Percentiles rank a stretch among this genome's conserved stretches.
Evolutionary conservation across 768 basidiomycete species (phyloP).

Genomic region (Phylloporus sp.): DNA sequence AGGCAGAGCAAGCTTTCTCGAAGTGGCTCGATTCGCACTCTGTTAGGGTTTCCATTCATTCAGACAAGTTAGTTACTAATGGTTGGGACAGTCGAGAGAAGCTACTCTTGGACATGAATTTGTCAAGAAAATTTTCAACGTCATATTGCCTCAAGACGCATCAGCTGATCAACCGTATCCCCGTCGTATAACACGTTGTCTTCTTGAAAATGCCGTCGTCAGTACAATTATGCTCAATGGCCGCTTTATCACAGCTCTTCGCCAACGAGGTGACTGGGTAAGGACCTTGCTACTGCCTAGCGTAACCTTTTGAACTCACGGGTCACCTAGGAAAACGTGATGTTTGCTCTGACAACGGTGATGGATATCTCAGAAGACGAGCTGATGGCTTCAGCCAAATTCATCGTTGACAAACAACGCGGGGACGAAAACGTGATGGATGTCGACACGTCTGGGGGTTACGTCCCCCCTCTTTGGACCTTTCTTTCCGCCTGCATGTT

Average conservation of each 20-base stretch:
- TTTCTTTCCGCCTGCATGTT: conserved; percentile 38
- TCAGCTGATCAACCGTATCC: conserved; percentile 43
- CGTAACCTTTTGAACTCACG: not conserved
- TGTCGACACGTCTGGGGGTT: conserved; percentile 30
- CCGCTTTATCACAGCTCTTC: conserved; percentile 52
- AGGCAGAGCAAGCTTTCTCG: conserved; percentile 58
- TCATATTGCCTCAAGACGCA: conserved; percentile 43
- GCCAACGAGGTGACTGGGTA: conserved; percentile 67
- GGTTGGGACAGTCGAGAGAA: conserved; percentile 12
- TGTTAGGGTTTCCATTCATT: conserved; percentile 3
- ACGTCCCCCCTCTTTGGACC: conserved; percentile 33
- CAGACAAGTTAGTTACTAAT: not conserved
- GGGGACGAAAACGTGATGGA: conserved; percentile 31
- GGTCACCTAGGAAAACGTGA: conserved; percentile 34
- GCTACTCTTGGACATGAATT: conserved; percentile 43
- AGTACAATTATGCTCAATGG: conserved; percentile 60
- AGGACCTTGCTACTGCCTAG: conserved; percentile 7
- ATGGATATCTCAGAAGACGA: conserved; percentile 65
- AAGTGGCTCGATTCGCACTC: conserved; percentile 50
- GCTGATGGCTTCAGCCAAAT: conserved; percentile 49
- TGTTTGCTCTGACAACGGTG: conserved; percentile 50
- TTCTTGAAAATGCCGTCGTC: conserved; percentile 56
- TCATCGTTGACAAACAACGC: conserved; percentile 40
- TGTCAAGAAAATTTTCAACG: conserved; percentile 55
- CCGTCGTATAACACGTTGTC: conserved; percentile 49